Base-by-base conservation (phyloP, 768 basidiomycete species). In the Baorangia bicolor region DNA sequence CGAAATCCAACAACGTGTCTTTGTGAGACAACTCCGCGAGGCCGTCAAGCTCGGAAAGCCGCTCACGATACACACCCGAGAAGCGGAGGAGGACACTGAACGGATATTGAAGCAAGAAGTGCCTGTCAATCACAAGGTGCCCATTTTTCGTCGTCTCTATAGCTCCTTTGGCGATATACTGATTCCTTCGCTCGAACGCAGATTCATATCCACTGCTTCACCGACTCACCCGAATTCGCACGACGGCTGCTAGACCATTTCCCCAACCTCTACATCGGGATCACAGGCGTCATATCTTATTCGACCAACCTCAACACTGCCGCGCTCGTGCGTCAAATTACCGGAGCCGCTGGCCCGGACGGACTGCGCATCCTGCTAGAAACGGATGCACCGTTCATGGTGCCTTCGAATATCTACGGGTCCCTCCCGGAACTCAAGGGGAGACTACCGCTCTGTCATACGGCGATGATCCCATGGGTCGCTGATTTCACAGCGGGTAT, bases 191-290 rank as follows among this genome's bases (percentile, higher is more conserved):
- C 2, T 27, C 23, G 1, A 10, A 30, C 4, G 35, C 56, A 90
- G 86, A 86, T 94, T 28, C 92, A 94, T 63, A 77, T 95, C 5
- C 93, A 94, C 60, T 95, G 92, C 66, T 94, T 90, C 70, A 93
- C 92, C 2, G 92, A 94, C 67, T 77, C 86, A 0, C 90, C 90
- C 1, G 84, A 76, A 20, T 87, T 93, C 60, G 92, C 87, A 0
- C 76, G 75, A 37, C 79, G 86, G 4, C 76, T 95, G 16, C 75
- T 94, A 1, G 82, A 81, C 16, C 81, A 90, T 61, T 94, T 93
- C 68, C 83, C 88, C 0, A 91, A 93, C 66, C 81, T 92, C 14
- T 87, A 81, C 67, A 91, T 94, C 45, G 92, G 92, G 3, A 82
- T 94, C 45, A 94, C 92, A 3, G 90, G 88, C 78, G 92, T 94